Conservation (phyloP, 2,329 filamentous ascomycete genomes). For the Aspergillus hortae region DNA sequence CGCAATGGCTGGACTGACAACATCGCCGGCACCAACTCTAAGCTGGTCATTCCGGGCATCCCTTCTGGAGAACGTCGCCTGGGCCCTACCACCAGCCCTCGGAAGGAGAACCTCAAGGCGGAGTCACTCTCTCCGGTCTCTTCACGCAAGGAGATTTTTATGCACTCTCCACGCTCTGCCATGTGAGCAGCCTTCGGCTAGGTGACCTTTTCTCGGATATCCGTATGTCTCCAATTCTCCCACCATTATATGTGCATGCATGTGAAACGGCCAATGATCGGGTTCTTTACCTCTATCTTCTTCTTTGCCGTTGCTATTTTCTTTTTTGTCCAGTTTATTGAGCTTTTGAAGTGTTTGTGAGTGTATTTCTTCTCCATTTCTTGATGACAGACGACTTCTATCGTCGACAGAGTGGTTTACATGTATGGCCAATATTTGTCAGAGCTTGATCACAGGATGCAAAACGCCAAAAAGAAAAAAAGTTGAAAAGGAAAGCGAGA, state of each 20-base stretch:
- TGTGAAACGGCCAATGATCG: neutral
- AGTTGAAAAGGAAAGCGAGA: neutral
- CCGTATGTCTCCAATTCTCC: neutral
- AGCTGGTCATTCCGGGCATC: conserved; percentile 30
- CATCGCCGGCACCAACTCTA: conserved; percentile 33
- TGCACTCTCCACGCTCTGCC: conserved; percentile 34
- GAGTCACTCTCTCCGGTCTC: conserved; percentile 37
- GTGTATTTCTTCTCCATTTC: conserved; percentile 18
- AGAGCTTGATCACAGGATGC: conserved; percentile 4
- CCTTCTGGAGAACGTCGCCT: conserved; percentile 28
- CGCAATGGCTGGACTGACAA: conserved; percentile 30
- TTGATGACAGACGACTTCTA: conserved; percentile 14
- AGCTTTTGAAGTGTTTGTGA: conserved; percentile 14
- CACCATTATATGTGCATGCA: neutral
- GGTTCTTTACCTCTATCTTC: neutral
- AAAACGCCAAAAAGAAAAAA: neutral
- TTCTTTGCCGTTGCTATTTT: conserved; percentile 2
- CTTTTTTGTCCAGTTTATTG: conserved; percentile 7
- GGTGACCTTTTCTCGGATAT: neutral
- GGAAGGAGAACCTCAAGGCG: conserved; percentile 36
- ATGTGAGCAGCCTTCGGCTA: neutral
- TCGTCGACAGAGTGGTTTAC: conserved; percentile 11
- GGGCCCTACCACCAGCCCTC: conserved; percentile 40
- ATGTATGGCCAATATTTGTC: conserved; percentile 16
- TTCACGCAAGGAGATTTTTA: conserved; percentile 36